A percentile compares a stretch with the other conserved stretches of the same genome.
These are phyloP conservation scores for Bipolaris gigantea DNA, from an alignment of 2,329 filamentous ascomycete genomes.

Conservation along the genomic window DNA sequence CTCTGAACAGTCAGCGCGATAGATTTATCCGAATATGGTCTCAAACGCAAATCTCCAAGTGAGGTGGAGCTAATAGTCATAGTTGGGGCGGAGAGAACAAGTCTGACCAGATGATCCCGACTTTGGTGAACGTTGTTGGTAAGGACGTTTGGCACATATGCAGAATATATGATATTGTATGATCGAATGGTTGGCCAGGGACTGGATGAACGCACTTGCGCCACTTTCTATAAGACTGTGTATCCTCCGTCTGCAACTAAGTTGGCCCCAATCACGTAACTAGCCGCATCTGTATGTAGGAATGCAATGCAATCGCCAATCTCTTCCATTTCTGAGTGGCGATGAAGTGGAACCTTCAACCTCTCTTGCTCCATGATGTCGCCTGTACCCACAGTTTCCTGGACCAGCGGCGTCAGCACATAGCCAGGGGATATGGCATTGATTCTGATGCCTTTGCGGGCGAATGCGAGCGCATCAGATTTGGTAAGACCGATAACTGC, in stretches of 20 bases:
- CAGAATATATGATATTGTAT: background rate
- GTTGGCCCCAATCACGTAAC: constrained; percentile 73
- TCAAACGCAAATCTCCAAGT: background rate
- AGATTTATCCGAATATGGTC: background rate
- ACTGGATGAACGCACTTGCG: background rate
- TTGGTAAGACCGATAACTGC: constrained; percentile 58
- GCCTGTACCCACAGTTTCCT: constrained; percentile 25
- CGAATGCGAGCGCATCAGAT: constrained; percentile 58
- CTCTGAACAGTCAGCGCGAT: background rate
- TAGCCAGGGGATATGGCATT: constrained; percentile 63
- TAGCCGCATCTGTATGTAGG: constrained; percentile 70
- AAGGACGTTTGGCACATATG: background rate
- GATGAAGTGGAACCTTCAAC: constrained; percentile 50
- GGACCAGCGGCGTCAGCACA: constrained; percentile 49
- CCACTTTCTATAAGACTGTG: constrained; percentile 18
- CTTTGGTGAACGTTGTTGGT: background rate
- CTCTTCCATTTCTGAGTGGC: constrained; percentile 61
- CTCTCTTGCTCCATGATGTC: constrained; percentile 43
- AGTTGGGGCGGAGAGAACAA: background rate
- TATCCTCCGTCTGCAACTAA: constrained; percentile 63
- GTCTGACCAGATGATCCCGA: background rate
- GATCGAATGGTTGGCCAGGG: background rate
- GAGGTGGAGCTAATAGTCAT: background rate
- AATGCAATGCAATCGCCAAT: constrained; percentile 72
- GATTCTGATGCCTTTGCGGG: constrained; percentile 56